phyloP scores from a whole-genome alignment of 106 monocot genomes.

The Triglochin maritima region DNA sequence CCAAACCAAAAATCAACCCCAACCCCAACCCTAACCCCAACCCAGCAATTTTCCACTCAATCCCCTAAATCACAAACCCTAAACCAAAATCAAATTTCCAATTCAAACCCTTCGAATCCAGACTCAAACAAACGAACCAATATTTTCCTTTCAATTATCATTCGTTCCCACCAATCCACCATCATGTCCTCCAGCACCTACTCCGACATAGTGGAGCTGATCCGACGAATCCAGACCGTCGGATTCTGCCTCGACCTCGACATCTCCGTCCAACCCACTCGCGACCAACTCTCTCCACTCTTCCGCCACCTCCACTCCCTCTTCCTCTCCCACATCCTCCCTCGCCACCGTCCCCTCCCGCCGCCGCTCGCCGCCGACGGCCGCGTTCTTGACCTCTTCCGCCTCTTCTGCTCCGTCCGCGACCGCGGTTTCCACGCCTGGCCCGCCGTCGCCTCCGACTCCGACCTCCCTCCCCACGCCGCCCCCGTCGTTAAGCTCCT shows the following conservation, averaged over 20 bases:
- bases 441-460: conserved; percentile 26
- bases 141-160: too few relatives aligned
- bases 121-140: too few relatives aligned
- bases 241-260: conserved; percentile 46
- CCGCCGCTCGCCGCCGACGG: conserved; percentile 37
- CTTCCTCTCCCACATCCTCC: conserved; percentile 36
- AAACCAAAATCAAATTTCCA: too few relatives aligned
- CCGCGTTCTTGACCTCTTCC: conserved; percentile 27
- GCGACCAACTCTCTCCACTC: conserved; percentile 3
- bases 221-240: conserved; percentile 43
- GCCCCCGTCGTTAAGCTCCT: conserved; percentile 44
- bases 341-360: conserved; percentile 28
- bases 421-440: conserved; percentile 43
- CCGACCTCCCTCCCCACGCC: conserved; percentile 21
- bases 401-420: conserved; percentile 28
- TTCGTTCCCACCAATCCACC: background rate
- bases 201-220: conserved; percentile 20
- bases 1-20: too few relatives aligned
- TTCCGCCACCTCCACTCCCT: conserved; percentile 40
- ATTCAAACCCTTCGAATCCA: too few relatives aligned
- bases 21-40: too few relatives aligned
- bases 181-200: conserved; percentile 1
- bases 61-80: too few relatives aligned
- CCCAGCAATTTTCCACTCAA: too few relatives aligned
- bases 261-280: background rate